Percentiles rank a stretch among this genome's conserved stretches.
phyloP scores from a whole-genome alignment of 2,329 filamentous ascomycete genomes.

The Phialophora expanda region DNA sequence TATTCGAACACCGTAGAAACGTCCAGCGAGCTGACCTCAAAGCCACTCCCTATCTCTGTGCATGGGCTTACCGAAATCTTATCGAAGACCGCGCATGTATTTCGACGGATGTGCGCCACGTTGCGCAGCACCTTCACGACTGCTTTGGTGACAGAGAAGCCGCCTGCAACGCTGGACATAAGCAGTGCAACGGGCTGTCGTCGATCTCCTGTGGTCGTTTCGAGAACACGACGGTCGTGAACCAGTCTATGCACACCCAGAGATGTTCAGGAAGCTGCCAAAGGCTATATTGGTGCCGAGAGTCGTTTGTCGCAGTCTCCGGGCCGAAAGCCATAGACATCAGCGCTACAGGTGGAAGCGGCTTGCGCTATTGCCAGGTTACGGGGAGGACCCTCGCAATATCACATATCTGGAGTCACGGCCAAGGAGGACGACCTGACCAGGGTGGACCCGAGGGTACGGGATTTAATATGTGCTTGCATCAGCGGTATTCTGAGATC shows the following conservation, averaged over 20 bases:
- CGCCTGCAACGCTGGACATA: background rate
- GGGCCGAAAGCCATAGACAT: conserved; percentile 1
- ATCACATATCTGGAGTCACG: conserved; percentile 27
- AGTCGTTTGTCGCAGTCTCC: background rate
- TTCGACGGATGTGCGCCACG: conserved; percentile 14
- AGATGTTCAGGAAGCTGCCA: background rate
- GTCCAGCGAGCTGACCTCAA: conserved; percentile 10
- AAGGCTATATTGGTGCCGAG: background rate
- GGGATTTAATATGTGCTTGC: background rate
- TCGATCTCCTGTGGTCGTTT: conserved; percentile 1
- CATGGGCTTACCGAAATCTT: conserved; percentile 25
- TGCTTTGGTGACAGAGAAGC: background rate
- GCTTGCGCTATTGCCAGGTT: conserved; percentile 11
- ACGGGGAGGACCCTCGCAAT: conserved; percentile 16
- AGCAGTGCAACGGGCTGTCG: background rate
- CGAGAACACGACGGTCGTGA: background rate
- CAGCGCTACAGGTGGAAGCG: background rate
- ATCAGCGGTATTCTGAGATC: background rate
- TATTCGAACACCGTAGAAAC: conserved; percentile 18
- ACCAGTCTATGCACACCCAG: background rate
- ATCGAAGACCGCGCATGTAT: conserved; percentile 23
- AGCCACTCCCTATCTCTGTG: conserved; percentile 22
- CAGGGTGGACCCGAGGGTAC: conserved; percentile 11
- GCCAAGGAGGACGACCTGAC: conserved; percentile 25
- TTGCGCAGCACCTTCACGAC: background rate